Percentiles rank a stretch among this genome's conserved stretches.
Conservation (phyloP, 116 monocot genomes). For the Zostera marina region DNA sequence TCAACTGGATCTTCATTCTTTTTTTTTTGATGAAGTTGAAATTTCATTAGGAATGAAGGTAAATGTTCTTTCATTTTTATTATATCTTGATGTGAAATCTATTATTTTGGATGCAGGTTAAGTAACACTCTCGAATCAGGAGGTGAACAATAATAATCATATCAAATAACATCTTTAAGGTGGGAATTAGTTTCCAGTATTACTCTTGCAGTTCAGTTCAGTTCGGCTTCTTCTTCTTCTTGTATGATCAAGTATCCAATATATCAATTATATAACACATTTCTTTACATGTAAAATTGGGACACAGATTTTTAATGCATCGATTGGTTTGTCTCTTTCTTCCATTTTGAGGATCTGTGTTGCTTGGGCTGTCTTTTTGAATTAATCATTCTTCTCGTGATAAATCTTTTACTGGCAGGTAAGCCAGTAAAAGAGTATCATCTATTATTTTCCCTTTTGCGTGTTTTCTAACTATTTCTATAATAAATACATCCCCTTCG, state of each 20-base stretch:
- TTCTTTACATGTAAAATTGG: slow-evolving; percentile 15
- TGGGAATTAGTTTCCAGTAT: background rate
- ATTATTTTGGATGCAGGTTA: slow-evolving; percentile 39
- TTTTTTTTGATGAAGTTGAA: background rate
- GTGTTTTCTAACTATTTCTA: too few species aligned
- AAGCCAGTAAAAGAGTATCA: too few species aligned
- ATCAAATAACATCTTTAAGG: background rate
- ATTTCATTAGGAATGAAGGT: too few species aligned
- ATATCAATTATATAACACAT: background rate
- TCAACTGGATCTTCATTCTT: background rate
- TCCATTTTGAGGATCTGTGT: too few species aligned
- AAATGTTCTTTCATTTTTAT: slow-evolving; percentile 1
- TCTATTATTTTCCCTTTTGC: too few species aligned
- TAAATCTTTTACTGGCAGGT: too few species aligned
- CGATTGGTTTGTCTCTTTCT: too few species aligned
- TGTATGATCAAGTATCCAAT: background rate
- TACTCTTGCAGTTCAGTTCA: background rate
- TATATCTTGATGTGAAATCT: background rate
- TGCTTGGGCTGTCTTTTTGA: too few species aligned
- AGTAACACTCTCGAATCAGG: slow-evolving; percentile 88
- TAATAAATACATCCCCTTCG: too few species aligned
- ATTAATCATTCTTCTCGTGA: too few species aligned
- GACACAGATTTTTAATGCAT: background rate
- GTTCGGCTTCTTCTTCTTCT: background rate
- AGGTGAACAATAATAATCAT: slow-evolving; percentile 23